These are phyloP conservation scores for Talaromyces islandicus DNA, from an alignment of 2,329 filamentous ascomycete genomes.

Conservation along the genomic window DNA sequence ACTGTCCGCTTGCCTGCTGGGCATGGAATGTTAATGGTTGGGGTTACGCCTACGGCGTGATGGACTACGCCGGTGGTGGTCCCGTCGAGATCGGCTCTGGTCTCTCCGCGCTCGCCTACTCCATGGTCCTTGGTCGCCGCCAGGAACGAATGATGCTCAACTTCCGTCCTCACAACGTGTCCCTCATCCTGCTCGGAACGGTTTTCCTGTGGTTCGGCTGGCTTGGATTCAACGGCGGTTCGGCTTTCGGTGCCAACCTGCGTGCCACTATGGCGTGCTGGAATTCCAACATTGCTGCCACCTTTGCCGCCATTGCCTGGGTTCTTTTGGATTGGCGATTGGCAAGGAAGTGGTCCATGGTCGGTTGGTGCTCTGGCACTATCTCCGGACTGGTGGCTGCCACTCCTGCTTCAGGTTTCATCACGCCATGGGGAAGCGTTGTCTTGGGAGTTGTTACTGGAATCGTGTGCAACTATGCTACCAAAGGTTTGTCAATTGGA, in stretches of 20 bases:
- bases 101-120: conserved; percentile 89
- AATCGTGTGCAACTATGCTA: conserved; percentile 74
- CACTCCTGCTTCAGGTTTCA: conserved; percentile 74
- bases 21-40: conserved; percentile 93
- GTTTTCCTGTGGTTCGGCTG: conserved; percentile 97
- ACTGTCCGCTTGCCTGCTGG: conserved; percentile 96
- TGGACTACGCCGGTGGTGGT: conserved; percentile 94
- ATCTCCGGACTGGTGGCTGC: conserved; percentile 85
- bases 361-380: conserved; percentile 85
- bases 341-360: conserved; percentile 89
- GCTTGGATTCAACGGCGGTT: conserved; percentile 98
- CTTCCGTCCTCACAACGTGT: conserved; percentile 98
- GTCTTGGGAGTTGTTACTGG: conserved; percentile 57
- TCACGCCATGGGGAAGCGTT: conserved; percentile 61
- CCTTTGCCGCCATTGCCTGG: conserved; percentile 90
- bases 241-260: conserved; percentile 86
- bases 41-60: conserved; percentile 82
- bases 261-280: conserved; percentile 95
- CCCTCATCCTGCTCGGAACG: conserved; percentile 90
- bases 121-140: conserved; percentile 87
- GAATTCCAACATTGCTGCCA: conserved; percentile 92
- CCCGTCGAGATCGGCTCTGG: conserved; percentile 97
- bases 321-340: conserved; percentile 92
- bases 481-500: conserved; percentile 55
- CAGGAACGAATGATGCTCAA: conserved; percentile 99